Conservation (phyloP, 192 early-diverging fungal species). For the Chytriomyces confervae region DNA sequence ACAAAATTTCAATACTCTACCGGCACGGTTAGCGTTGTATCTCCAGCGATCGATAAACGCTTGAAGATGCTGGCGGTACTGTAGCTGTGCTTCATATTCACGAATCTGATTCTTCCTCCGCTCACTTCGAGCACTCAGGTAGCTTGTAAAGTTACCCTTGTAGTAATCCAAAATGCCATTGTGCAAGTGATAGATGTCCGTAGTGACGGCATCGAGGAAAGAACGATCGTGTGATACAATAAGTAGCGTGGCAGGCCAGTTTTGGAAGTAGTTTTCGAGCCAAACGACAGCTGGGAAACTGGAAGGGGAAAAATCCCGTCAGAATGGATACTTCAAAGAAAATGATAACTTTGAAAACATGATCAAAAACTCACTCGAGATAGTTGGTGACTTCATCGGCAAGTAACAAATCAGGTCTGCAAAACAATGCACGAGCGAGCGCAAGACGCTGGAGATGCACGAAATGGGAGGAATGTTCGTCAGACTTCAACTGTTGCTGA, state of each 20-base stretch:
- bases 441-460: constrained; percentile 58
- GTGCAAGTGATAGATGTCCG: constrained; percentile 96
- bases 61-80: constrained; percentile 93
- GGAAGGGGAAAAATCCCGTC: constrained; percentile 5
- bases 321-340: constrained; percentile 9
- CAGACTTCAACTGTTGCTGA: constrained; percentile 72
- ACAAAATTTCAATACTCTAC: constrained; percentile 1
- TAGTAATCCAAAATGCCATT: constrained; percentile 93
- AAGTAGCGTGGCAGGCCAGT: constrained; percentile 88
- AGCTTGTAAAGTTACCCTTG: constrained; percentile 92
- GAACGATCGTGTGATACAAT: constrained; percentile 98
- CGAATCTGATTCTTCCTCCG: constrained; percentile 86
- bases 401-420: constrained; percentile 81
- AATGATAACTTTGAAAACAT: neutral
- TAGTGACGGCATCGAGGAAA: constrained; percentile 96
- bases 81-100: constrained; percentile 96
- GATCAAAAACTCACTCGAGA: constrained; percentile 48
- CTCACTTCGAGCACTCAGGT: constrained; percentile 88
- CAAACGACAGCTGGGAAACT: constrained; percentile 95
- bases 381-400: constrained; percentile 81
- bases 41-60: constrained; percentile 99
- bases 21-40: constrained; percentile 94
- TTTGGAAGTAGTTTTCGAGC: constrained; percentile 93
- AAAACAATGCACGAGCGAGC: constrained; percentile 83
- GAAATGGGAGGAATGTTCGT: constrained; percentile 15